Percentiles rank a stretch among this genome's conserved stretches.
Conservation (phyloP, 176 grass and related monocot genomes). For the Triticum urartu region DNA sequence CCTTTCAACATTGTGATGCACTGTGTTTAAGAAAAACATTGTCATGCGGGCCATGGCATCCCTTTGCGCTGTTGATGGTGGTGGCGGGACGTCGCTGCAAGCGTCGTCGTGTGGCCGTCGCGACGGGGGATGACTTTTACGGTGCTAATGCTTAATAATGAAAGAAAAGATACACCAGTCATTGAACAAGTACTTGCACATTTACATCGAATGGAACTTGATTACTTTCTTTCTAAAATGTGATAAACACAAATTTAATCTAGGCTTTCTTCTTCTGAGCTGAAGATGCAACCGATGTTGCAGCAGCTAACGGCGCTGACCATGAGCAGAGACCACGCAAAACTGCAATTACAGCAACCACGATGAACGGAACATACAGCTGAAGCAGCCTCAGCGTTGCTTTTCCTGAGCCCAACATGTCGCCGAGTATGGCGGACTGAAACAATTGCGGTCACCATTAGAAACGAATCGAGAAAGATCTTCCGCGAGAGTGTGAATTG, state of each 20-base stretch:
- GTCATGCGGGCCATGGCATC: too few relatives aligned
- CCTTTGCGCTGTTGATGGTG: too few relatives aligned
- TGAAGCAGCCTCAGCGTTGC: conserved; percentile 50
- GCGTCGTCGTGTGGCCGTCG: too few relatives aligned
- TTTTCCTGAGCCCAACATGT: conserved; percentile 47
- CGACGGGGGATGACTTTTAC: too few relatives aligned
- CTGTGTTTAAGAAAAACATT: too few relatives aligned
- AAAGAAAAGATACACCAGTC: too few relatives aligned
- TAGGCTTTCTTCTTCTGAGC: background rate
- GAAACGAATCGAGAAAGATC: background rate
- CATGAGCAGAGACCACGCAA: conserved; percentile 26
- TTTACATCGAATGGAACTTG: background rate
- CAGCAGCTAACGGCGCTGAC: background rate
- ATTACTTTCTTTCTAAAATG: background rate
- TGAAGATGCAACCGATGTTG: background rate
- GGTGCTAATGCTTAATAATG: too few relatives aligned
- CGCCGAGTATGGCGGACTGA: conserved; percentile 65
- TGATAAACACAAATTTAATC: background rate
- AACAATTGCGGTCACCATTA: background rate
- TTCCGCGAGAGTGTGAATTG: too few relatives aligned
- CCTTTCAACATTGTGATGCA: too few relatives aligned
- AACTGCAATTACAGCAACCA: conserved; percentile 30
- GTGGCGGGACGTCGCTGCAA: too few relatives aligned
- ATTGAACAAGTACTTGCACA: background rate
- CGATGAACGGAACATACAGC: conserved; percentile 46